Conservation (phyloP, 2,329 filamentous ascomycete genomes). For the Penicillium sp. region DNA sequence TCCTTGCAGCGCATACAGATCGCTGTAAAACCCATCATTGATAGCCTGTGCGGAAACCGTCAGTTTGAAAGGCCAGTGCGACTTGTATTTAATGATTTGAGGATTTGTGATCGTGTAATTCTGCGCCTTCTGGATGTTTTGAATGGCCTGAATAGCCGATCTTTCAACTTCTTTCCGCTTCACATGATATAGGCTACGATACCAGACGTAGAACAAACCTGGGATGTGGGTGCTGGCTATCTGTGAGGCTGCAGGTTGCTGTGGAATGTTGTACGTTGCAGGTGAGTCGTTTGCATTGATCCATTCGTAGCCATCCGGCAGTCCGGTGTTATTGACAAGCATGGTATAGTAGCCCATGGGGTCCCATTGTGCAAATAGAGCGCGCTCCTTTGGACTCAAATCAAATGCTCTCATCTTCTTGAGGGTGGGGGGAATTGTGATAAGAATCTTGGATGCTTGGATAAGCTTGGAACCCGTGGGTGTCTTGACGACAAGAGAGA, state of each 20-base stretch:
- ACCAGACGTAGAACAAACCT: neutral
- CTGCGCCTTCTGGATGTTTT: neutral
- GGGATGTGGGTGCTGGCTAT: neutral
- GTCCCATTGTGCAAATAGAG: conserved; percentile 39
- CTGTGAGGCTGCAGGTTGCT: neutral
- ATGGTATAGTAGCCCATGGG: conserved; percentile 35
- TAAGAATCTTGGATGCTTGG: conserved; percentile 41
- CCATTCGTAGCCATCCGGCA: neutral
- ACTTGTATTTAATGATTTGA: neutral
- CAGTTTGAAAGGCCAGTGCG: conserved; percentile 36
- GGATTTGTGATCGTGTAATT: neutral
- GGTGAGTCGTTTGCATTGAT: neutral
- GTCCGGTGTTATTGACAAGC: conserved; percentile 24
- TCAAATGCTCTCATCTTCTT: conserved; percentile 38
- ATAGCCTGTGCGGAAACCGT: conserved; percentile 35
- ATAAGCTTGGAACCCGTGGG: conserved; percentile 33
- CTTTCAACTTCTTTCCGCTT: neutral
- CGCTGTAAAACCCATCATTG: conserved; percentile 39
- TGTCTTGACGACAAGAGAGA: conserved; percentile 27
- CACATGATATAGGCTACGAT: neutral
- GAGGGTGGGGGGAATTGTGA: conserved; percentile 42
- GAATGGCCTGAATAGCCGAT: neutral
- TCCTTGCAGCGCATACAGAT: conserved; percentile 43
- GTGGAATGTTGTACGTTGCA: neutral
- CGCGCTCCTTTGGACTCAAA: conserved; percentile 32